Conservation (phyloP, 2,329 filamentous ascomycete species). For the Lizonia empirigonia region DNA sequence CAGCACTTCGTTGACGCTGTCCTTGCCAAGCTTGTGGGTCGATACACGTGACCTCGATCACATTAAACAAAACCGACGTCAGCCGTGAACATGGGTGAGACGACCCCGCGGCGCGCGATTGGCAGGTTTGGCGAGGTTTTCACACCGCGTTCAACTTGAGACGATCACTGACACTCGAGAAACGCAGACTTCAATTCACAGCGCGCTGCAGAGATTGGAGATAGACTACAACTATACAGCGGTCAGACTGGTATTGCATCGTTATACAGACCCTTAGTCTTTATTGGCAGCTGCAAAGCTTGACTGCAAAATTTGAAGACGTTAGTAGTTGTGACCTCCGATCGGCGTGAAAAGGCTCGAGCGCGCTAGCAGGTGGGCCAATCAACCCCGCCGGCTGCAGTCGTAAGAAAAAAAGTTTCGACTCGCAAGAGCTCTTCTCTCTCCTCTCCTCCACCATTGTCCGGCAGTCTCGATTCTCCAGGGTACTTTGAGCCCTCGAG, state of each 20-base stretch:
- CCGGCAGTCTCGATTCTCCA: constrained; percentile 40
- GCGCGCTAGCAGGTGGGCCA: constrained; percentile 4
- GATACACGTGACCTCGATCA: no score
- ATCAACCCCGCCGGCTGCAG: constrained; percentile 17
- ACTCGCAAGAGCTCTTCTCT: constrained; percentile 16
- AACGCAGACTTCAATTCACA: neutral
- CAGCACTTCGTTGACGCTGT: no score
- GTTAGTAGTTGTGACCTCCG: constrained; percentile 8
- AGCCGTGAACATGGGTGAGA: neutral
- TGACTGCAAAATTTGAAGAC: neutral
- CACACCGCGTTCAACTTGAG: constrained; percentile 13
- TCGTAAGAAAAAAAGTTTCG: constrained; percentile 13
- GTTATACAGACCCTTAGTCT: no score
- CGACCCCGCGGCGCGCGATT: constrained; percentile 23
- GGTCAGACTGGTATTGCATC: no score
- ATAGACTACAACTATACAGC: no score
- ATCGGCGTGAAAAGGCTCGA: constrained; percentile 9
- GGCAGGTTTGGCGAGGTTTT: constrained; percentile 26
- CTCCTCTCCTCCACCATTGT: constrained; percentile 34
- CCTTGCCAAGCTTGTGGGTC: no score
- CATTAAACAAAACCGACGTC: no score
- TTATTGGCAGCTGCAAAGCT: neutral
- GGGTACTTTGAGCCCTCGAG: constrained; percentile 43
- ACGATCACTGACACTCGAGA: constrained; percentile 4
- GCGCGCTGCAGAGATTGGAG: neutral